Conservation (phyloP, 2,329 filamentous ascomycete species). For the Diplocarpon mali region DNA sequence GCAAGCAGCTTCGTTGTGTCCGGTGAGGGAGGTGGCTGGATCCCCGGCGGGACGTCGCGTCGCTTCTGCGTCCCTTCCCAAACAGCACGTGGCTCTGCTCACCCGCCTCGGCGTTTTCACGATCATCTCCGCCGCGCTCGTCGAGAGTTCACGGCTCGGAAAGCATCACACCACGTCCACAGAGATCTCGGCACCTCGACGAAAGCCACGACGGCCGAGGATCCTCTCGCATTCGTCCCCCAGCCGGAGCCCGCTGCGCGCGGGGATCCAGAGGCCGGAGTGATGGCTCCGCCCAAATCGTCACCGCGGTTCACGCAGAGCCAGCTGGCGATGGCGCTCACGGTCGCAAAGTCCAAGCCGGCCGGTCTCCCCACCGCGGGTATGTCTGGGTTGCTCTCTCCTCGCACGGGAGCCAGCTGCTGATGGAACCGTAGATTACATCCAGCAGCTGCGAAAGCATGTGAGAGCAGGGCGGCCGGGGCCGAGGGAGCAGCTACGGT, state of each 20-base stretch:
- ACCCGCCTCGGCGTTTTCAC: neutral
- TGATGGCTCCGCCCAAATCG: conserved; percentile 2
- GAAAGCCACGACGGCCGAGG: too few species aligned
- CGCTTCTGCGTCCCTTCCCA: neutral
- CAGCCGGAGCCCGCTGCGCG: too few species aligned
- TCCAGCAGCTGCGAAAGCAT: conserved; percentile 14
- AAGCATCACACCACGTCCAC: too few species aligned
- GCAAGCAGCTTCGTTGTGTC: neutral
- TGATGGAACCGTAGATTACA: conserved; percentile 18
- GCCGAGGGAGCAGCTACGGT: conserved; percentile 9
- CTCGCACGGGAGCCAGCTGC: neutral
- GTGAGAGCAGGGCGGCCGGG: conserved; percentile 8
- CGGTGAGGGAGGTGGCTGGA: neutral
- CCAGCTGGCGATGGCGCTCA: conserved; percentile 20
- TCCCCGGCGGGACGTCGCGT: neutral
- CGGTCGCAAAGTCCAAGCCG: conserved; percentile 18
- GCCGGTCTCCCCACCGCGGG: conserved; percentile 14
- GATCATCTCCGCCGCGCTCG: neutral
- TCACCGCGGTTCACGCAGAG: conserved; percentile 12
- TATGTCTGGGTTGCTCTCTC: conserved; percentile 3
- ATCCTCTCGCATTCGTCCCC: too few species aligned
- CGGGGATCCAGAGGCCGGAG: too few species aligned
- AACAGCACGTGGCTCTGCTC: neutral
- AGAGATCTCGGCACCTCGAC: too few species aligned
- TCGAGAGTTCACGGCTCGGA: neutral